Conservation (phyloP, 352 stramenopile genomes). For the Detonula confervacea region DNA sequence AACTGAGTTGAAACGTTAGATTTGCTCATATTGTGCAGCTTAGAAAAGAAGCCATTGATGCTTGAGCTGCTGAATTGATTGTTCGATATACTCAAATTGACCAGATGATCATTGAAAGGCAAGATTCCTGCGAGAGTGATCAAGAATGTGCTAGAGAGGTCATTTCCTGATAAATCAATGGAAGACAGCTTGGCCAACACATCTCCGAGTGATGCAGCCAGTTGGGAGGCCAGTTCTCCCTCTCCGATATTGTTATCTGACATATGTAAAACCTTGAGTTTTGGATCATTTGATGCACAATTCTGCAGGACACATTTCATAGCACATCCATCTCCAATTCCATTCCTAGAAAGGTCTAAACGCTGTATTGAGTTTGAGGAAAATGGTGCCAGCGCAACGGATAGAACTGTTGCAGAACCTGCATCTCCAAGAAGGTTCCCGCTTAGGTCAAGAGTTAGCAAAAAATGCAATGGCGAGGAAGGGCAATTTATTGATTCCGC, state of each 20-base stretch:
- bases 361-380: constrained; percentile 59
- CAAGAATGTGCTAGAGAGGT: constrained; percentile 52
- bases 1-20: constrained; percentile 7
- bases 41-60: constrained; percentile 32
- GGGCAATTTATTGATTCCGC: constrained; percentile 40
- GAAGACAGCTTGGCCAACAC: constrained; percentile 54
- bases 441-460: constrained; percentile 72
- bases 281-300: constrained; percentile 55
- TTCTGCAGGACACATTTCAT: constrained; percentile 54
- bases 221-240: constrained; percentile 56
- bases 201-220: constrained; percentile 60
- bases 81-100: constrained; percentile 61
- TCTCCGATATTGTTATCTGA: constrained; percentile 59
- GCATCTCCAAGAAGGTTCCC: constrained; percentile 79
- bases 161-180: constrained; percentile 75
- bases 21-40: constrained; percentile 25
- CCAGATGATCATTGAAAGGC: constrained; percentile 57
- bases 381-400: constrained; percentile 60
- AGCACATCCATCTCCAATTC: constrained; percentile 56
- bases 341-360: constrained; percentile 75
- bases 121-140: constrained; percentile 50
- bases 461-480: constrained; percentile 45
- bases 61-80: constrained; percentile 59
- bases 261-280: constrained; percentile 66
- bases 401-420: constrained; percentile 55